Evolutionary conservation across 1,139 yeast species (phyloP), one percentile per base, ranked within the genome.

Genomic region (Suhomyces wounanorum): DNA sequence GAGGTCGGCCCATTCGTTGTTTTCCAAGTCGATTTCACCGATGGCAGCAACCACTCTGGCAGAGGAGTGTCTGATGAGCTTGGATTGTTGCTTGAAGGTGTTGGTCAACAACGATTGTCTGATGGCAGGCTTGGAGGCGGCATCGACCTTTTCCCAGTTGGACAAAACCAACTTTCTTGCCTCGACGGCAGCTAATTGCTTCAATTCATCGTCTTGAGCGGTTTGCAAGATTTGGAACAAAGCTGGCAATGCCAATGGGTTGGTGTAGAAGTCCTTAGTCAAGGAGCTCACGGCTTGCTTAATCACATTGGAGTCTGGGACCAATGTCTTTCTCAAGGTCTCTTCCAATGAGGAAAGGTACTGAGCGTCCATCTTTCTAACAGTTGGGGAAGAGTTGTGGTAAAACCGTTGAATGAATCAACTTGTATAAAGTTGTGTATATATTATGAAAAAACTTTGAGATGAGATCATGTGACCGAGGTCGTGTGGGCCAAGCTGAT

Each of bases 131-230:
- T 84, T 84, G 52, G 82, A 65, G 8, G 77, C 60, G 25, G 70
- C 81, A 60, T 85, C 87, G 47, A 83, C 66, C 30, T 67, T 59
- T 39, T 77, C 82, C 99, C 99, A 94, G 64, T 84, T 84, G 57
- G 79, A 77, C 48, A 79, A 64, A 46, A 90, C 84, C 65, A 88
- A 81, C 70, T 95, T 94, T 73, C 97, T 84, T 42, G 92, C 92
- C 72, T 94, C 99, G 54, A 94, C 97, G 55, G 97, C 96, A 16
- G 98, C 96, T 58, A 94, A 78, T 70, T 91, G 97, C 66, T 81
- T 82, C 59, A 88, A 68, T 60, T 84, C 83, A 54, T 78, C 83
- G 58, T 82, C 83, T 40, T 76, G 73, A 57, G 84, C 82, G 59
- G 78, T 78, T 69, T 88, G 94, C 65, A 90, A 79, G 57, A 94